phyloP scores from a whole-genome alignment of 768 basidiomycete genomes.

The Boletus vermiculosoides region DNA sequence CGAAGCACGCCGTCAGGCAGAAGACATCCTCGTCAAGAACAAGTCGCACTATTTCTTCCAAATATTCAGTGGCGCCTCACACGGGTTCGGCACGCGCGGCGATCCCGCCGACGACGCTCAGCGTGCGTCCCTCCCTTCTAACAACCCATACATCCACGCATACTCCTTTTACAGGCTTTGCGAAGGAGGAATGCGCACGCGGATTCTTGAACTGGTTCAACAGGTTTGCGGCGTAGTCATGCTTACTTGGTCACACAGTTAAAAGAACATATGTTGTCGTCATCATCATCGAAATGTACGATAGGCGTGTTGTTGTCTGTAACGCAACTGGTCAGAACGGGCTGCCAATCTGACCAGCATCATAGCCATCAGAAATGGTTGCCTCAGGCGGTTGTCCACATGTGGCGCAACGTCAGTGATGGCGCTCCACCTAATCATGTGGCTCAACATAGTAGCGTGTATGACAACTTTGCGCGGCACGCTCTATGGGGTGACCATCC shows the following conservation, averaged over 20 bases:
- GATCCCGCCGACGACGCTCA: slow-evolving; percentile 28
- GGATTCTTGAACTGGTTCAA: slow-evolving; percentile 52
- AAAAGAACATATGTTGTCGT: neutral
- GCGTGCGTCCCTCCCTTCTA: slow-evolving; percentile 9
- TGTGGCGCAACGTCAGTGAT: neutral
- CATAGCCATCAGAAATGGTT: neutral
- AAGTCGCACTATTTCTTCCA: slow-evolving; percentile 58
- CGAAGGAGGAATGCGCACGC: slow-evolving; percentile 57
- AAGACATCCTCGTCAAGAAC: slow-evolving; percentile 51
- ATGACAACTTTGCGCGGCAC: no score
- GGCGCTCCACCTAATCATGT: no score
- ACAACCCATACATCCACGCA: neutral
- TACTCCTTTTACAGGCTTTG: slow-evolving; percentile 44
- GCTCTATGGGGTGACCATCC: no score
- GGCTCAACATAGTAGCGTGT: no score
- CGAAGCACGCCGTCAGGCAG: slow-evolving; percentile 51
- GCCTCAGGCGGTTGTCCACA: neutral
- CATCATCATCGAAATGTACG: slow-evolving; percentile 10
- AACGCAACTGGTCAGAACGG: neutral
- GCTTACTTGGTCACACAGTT: neutral
- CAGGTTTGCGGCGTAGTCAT: slow-evolving; percentile 36
- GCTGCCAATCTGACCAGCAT: no score
- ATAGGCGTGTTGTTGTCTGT: neutral
- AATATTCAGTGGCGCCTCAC: slow-evolving; percentile 46
- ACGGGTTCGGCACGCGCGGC: slow-evolving; percentile 37